Conservation (phyloP, 2,329 filamentous ascomycete genomes). For the Trichophyton verrucosum region DNA sequence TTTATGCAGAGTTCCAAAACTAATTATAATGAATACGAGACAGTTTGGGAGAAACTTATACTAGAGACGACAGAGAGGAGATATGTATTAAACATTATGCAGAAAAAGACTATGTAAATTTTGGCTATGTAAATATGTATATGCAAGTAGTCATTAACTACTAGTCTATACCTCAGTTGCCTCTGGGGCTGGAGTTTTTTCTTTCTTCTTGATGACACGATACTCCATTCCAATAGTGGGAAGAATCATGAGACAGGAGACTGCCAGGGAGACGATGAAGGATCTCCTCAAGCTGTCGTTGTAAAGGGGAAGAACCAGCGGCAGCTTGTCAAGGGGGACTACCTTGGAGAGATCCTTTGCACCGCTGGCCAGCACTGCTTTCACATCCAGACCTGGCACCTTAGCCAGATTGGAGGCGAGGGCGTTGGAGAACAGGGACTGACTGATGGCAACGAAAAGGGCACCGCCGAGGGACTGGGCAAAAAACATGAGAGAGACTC, state of each 20-base stretch:
- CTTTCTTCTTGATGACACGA: neutral
- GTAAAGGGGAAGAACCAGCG: conserved; percentile 36
- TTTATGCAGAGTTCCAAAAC: too few species aligned
- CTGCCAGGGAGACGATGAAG: conserved; percentile 11
- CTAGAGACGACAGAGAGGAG: too few species aligned
- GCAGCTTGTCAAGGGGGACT: conserved; percentile 40
- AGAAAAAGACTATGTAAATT: too few species aligned
- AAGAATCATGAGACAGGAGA: conserved; percentile 5
- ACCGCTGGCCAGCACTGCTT: conserved; percentile 33
- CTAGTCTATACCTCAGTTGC: neutral
- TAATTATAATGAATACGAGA: too few species aligned
- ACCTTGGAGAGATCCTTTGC: conserved; percentile 25
- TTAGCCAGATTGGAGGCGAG: conserved; percentile 5
- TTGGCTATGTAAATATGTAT: too few species aligned
- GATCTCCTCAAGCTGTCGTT: conserved; percentile 27
- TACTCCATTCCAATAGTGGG: conserved; percentile 4
- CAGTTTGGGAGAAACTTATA: too few species aligned
- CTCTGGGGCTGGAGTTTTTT: conserved; percentile 6
- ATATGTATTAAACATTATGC: too few species aligned
- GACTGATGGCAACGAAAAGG: conserved; percentile 14
- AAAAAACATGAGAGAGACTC: neutral
- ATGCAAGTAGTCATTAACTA: too few species aligned
- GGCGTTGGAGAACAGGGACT: conserved; percentile 13
- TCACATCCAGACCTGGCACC: conserved; percentile 30
- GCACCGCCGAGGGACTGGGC: conserved; percentile 14